Evolutionary conservation across 768 basidiomycete species (phyloP), one percentile per base, ranked within the genome.

Genomic region (Lactarius sp.): DNA sequence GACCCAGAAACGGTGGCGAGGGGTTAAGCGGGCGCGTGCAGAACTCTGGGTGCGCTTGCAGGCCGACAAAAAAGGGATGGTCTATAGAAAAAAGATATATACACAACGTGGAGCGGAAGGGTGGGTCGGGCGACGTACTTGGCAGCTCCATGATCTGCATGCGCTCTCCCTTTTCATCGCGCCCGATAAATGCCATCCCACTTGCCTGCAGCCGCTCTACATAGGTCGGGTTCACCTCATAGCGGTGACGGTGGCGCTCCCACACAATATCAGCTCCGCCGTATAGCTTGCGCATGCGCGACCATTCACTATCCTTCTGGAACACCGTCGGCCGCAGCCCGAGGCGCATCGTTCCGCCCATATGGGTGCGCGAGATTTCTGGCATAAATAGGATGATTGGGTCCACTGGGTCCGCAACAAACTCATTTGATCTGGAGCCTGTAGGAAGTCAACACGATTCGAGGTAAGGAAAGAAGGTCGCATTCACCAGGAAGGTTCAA

Each of bases 281-380:
- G 71, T 98, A 99, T 71, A 99, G 77, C 72, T 83, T 83, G 37
- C 94, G 81, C 27, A 82, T 77, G 65, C 83, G 84, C 52, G 86
- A 88, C 87, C 88, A 92, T 18, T 88, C 87, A 1, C 85, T 86
- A 13, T 77, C 81, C 9, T 79, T 73, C 61, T 88, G 84, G 73
- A 98, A 98, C 52, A 98, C 83, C 2, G 96, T 99, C 4, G 96
- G 94, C n/a, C 96, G 86, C 47, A 98, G 80, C 27, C 97, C 97
- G n/a, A 98, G 83, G 13, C 97, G 88, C 97, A 99, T 99, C n/a
- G 96, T 99, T 22, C 97, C 97, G 56, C 97, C 97, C 85, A 98
- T 93, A 68, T 98, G 94, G 13, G 95, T 98, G 73, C 88, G 90
- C 12, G 94, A 97, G 69, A 99, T 92, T 74, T 99, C 97, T 18